These are phyloP conservation scores for Leccinum truebloodii DNA, from an alignment of 768 basidiomycete species.

Conservation along the genomic window DNA sequence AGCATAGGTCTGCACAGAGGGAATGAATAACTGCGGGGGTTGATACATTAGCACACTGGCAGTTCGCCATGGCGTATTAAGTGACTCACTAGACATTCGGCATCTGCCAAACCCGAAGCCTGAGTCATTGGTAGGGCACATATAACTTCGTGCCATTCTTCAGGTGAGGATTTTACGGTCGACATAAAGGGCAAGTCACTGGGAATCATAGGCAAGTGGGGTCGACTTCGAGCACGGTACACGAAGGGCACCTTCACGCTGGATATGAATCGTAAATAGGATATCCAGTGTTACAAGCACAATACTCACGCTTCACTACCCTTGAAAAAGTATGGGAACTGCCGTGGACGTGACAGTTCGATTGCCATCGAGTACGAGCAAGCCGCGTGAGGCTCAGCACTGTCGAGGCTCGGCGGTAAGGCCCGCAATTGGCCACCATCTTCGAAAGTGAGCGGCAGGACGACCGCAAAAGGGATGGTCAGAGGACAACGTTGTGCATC, in stretches of 20 bases:
- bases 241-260: conserved; percentile 52
- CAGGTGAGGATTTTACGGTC: conserved; percentile 59
- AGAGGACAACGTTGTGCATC: conserved; percentile 30
- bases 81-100: conserved; percentile 50
- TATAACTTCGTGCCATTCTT: conserved; percentile 62
- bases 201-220: conserved; percentile 52
- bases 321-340: conserved; percentile 46
- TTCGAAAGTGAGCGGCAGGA: conserved; percentile 48
- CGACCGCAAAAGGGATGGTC: conserved; percentile 42
- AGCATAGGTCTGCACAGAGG: conserved; percentile 54
- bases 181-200: conserved; percentile 50
- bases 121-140: conserved; percentile 43
- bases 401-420: conserved; percentile 52
- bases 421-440: conserved; percentile 34
- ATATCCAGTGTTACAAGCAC: neutral
- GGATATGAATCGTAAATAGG: neutral
- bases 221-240: conserved; percentile 56
- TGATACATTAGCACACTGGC: neutral
- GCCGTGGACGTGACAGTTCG: conserved; percentile 38
- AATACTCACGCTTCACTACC: conserved; percentile 45
- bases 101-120: conserved; percentile 36
- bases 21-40: conserved; percentile 55
- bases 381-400: conserved; percentile 29
- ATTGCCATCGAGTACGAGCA: conserved; percentile 50
- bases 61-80: neutral